Evolutionary conservation across 1,139 yeast species (phyloP), one percentile per base, ranked within the genome.

Genomic region (Suhomyces taliae): DNA sequence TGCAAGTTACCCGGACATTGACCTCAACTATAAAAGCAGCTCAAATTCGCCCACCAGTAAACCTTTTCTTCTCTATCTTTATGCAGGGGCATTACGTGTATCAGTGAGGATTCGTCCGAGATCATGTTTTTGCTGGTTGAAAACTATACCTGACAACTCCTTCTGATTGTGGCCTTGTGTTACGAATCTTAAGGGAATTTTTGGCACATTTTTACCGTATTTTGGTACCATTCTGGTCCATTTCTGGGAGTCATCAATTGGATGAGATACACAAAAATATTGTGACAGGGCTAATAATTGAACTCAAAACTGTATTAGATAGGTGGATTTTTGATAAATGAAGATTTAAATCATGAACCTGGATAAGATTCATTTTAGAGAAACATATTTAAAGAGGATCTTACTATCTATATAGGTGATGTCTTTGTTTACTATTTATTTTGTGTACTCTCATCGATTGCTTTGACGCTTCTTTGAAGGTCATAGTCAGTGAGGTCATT

Each of bases 31-130:
- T 62, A 60, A 51, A 61, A 54, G 47, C 41, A 38, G 31, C 11
- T n/a, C 36, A 31, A 26, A 40, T 44, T 53, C 49, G 44, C 43
- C 43, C 45, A 40, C 44, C 39, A 19, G 10, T 40, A 34, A 19
- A 40, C 44, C 52, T 66, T 65, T 67, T 64, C 64, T 64, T 70
- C 85, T 67, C 64, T 70, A 90, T 90, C 97, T 87, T 91, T 93
- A 90, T 91, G 98, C 99, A 87, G 88, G 98, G 98, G 97, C 96
- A 90, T 90, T 91, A 91, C 98, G 96, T 96, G 95, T 90, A 89
- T 91, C 98, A 90, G 96, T 91, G 99, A 91, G 97, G 98, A 93
- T 90, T 90, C 97, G 97, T 93, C 98, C 98, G 99, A 91, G 99
- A 90, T 90, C 96, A 96, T 91, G 98, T 91, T 88, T 90, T 91